Evolutionary conservation across 768 basidiomycete genomes (phyloP).

Genomic region (Auriscalpium orientale): DNA sequence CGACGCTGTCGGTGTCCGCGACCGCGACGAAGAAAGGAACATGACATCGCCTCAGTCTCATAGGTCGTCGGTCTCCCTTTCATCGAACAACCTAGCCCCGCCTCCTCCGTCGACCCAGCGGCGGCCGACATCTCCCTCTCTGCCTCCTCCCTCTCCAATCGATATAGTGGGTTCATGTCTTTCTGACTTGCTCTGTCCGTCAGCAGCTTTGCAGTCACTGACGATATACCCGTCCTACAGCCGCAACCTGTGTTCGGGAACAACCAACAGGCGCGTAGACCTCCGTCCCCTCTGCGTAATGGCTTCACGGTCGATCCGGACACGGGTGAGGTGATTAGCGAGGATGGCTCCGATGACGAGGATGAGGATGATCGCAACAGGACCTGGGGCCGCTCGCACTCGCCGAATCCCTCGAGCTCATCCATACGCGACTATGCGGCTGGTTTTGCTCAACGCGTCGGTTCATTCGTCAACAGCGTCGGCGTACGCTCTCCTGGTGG

Average conservation of each 20-base stretch:
- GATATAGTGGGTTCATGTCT: conserved; percentile 27
- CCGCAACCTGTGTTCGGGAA: conserved; percentile 37
- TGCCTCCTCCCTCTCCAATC: conserved; percentile 32
- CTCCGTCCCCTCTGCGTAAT: conserved; percentile 69
- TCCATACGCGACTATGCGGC: conserved; percentile 70
- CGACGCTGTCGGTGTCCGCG: conserved; percentile 24
- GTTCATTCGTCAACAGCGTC: conserved; percentile 52
- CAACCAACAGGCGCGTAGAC: conserved; percentile 34
- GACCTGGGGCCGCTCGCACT: conserved; percentile 41
- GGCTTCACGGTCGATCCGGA: conserved; percentile 47
- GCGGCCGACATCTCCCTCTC: conserved; percentile 29
- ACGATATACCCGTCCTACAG: conserved; percentile 18
- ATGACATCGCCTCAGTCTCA: conserved; percentile 24
- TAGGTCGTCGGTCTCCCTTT: conserved; percentile 16
- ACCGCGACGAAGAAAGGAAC: conserved; percentile 7
- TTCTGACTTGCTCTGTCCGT: background rate
- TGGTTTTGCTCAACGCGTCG: conserved; percentile 69
- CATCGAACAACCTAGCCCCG: conserved; percentile 20
- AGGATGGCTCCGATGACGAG: conserved; percentile 39
- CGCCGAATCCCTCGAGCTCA: conserved; percentile 39
- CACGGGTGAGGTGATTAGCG: conserved; percentile 34
- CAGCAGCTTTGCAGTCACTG: too few relatives aligned
- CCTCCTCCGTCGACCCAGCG: conserved; percentile 24
- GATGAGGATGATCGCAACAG: conserved; percentile 36
- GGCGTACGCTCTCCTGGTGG: conserved; percentile 25